Evolutionary conservation across 2,329 filamentous ascomycete genomes (phyloP), one percentile per base, ranked within the genome.

Genomic region (Tolypocladium sp.): DNA sequence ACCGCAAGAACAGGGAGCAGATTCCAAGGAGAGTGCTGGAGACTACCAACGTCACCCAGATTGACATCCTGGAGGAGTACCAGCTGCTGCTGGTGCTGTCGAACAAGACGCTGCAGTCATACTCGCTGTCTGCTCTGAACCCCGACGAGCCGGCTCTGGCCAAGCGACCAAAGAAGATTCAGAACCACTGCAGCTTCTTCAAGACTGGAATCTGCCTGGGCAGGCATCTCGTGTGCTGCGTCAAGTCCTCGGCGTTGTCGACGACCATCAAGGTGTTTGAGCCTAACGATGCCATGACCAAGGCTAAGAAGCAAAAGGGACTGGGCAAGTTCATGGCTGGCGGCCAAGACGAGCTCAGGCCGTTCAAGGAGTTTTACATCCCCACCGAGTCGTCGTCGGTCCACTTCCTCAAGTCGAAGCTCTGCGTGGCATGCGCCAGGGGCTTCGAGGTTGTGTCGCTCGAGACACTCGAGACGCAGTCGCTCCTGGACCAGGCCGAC

Each of bases 181-280:
- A 92, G 74, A 96, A 90, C 67, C 92, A 97, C 75, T 95, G 93
- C 74, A 97, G 93, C 74, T 99, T 97, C 78, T 99, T 99, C 85
- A 96, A 95, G 76, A 90, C 92, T 22, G 94, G 94, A 44, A 95
- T 97, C 68, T 97, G 94, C 70, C 82, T 97, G 61, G 92, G 94
- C 40, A 85, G 94, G 62, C 94, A 97, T 71, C 81, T 99, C 58
- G 94, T 99, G 37, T 97, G 93, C 76, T 95, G 91, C 66, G 94
- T 97, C 69, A 97, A 96, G 78, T 96, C 91, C 46, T 93, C 90
- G 22, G 90, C 92, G 3, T 79, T 97, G 38, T 96, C 91, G 57
- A 96, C 91, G 17, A 97, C 93, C 2, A 96, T 99, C 79, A 97
- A 97, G 76, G 94, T 97, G n/a, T 97, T 91, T 74, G 93, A 99